Evolutionary conservation across 192 early-diverging fungal species (phyloP).

Genomic region (Podila minutissima): DNA sequence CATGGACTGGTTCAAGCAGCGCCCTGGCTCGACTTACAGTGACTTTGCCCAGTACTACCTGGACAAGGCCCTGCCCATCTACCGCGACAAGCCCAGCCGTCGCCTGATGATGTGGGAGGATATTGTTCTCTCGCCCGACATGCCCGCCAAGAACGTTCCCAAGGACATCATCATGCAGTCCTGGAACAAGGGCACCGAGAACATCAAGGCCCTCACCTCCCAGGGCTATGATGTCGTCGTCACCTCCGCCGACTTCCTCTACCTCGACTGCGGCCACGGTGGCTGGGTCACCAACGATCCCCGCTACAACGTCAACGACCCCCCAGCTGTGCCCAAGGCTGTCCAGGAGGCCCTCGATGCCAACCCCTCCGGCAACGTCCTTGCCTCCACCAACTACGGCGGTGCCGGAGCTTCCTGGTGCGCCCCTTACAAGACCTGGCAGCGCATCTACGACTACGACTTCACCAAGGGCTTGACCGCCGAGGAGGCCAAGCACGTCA

Average conservation of each 20-base stretch:
- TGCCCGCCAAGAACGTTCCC: conserved; percentile 57
- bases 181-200: conserved; percentile 67
- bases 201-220: conserved; percentile 62
- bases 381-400: conserved; percentile 49
- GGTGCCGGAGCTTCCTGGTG: conserved; percentile 74
- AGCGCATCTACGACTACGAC: conserved; percentile 76
- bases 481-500: conserved; percentile 63
- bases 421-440: conserved; percentile 80
- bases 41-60: conserved; percentile 64
- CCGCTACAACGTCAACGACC: conserved; percentile 51
- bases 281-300: conserved; percentile 74
- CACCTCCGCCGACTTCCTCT: conserved; percentile 67
- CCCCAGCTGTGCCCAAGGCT: conserved; percentile 39
- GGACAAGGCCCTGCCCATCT: conserved; percentile 61
- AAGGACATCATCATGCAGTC: conserved; percentile 72
- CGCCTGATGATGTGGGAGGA: conserved; percentile 85
- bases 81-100: conserved; percentile 53
- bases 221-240: conserved; percentile 75
- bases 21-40: conserved; percentile 33
- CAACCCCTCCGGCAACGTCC: conserved; percentile 29
- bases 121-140: conserved; percentile 36
- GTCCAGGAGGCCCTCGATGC: conserved; percentile 37
- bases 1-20: conserved; percentile 44
- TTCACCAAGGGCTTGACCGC: conserved; percentile 65
- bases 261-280: conserved; percentile 82